A percentile compares a stretch with the other conserved stretches of the same genome.
phyloP scores from a whole-genome alignment of 2,329 filamentous ascomycete genomes.

The Neophaeococcomyces mojaviensis region DNA sequence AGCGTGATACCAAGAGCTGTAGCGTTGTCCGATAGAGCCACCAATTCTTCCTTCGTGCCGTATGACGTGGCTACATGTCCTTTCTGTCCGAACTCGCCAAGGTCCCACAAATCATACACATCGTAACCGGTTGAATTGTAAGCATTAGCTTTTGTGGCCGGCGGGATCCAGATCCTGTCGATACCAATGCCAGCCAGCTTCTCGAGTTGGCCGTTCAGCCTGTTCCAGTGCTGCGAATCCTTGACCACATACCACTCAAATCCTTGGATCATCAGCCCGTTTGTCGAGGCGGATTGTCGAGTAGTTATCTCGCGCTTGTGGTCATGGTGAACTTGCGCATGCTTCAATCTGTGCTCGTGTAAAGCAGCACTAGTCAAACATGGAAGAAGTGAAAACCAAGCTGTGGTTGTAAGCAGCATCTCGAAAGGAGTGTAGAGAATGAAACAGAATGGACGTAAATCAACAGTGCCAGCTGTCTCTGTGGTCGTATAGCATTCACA shows the following conservation, averaged over 20 bases:
- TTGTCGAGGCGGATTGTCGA: not conserved
- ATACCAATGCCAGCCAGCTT: slow-evolving; percentile 4
- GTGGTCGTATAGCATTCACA: no score
- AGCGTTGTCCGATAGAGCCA: not conserved
- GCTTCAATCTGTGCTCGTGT: no score
- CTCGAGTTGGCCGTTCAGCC: slow-evolving; percentile 2
- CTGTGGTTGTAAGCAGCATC: no score
- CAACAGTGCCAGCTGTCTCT: no score
- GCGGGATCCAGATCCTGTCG: slow-evolving; percentile 4
- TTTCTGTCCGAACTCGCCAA: slow-evolving; percentile 5
- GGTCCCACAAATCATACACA: slow-evolving; percentile 9
- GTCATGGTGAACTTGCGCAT: no score
- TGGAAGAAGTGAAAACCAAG: no score
- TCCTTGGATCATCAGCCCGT: slow-evolving; percentile 6
- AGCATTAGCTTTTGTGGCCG: slow-evolving; percentile 1
- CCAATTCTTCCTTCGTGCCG: not conserved
- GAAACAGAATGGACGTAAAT: no score
- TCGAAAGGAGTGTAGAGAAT: no score
- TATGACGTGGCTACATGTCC: slow-evolving; percentile 2
- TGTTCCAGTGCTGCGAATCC: slow-evolving; percentile 8
- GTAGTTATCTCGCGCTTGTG: not conserved
- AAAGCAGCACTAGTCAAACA: no score
- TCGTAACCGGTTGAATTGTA: slow-evolving; percentile 1
- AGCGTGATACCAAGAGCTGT: not conserved
- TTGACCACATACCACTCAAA: slow-evolving; percentile 9